A percentile compares a stretch with the other conserved stretches of the same genome.
Evolutionary conservation across 2,329 filamentous ascomycete genomes (phyloP).

Genomic region (Dothideomycetidae sp.): DNA sequence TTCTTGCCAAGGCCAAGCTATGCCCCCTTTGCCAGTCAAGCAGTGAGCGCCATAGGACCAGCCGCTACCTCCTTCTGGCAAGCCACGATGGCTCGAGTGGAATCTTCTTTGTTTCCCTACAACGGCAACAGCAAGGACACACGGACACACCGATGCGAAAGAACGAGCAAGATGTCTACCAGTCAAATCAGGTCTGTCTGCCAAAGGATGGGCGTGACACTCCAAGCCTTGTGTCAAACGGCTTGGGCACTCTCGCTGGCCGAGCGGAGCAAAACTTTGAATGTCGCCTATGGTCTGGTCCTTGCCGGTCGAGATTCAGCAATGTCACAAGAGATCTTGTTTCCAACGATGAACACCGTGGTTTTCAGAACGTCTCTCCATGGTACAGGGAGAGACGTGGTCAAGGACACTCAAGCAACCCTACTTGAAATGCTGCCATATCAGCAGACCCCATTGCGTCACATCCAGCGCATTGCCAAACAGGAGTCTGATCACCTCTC

Average conservation of each 20-base stretch:
- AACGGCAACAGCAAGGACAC: constrained; percentile 10
- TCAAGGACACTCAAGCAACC: constrained; percentile 59
- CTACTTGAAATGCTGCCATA: constrained; percentile 51
- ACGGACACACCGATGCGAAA: constrained; percentile 35
- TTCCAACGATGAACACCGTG: constrained; percentile 88
- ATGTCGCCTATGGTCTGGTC: constrained; percentile 70
- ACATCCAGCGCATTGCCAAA: constrained; percentile 42
- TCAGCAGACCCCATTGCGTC: constrained; percentile 65
- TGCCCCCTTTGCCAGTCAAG: constrained; percentile 40
- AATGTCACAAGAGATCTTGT: constrained; percentile 52
- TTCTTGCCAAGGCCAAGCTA: constrained; percentile 34
- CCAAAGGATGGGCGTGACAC: constrained; percentile 49
- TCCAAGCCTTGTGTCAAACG: constrained; percentile 63
- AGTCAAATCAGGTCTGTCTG: constrained; percentile 44
- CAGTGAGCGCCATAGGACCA: constrained; percentile 34
- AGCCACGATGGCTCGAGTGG: constrained; percentile 45
- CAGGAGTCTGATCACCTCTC: constrained; percentile 33
- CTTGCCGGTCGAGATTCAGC: constrained; percentile 72
- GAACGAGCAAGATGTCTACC: constrained; percentile 29
- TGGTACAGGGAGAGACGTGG: constrained; percentile 48
- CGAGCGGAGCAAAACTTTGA: constrained; percentile 46
- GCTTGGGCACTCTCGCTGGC: constrained; percentile 63
- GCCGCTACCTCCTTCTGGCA: constrained; percentile 54
- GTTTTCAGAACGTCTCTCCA: constrained; percentile 59
- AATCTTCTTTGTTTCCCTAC: constrained; percentile 24